Percentiles rank a stretch among this genome's conserved stretches.
Conservation (phyloP, 495 filamentous ascomycete genomes). For the Trichoderma reesei region DNA sequence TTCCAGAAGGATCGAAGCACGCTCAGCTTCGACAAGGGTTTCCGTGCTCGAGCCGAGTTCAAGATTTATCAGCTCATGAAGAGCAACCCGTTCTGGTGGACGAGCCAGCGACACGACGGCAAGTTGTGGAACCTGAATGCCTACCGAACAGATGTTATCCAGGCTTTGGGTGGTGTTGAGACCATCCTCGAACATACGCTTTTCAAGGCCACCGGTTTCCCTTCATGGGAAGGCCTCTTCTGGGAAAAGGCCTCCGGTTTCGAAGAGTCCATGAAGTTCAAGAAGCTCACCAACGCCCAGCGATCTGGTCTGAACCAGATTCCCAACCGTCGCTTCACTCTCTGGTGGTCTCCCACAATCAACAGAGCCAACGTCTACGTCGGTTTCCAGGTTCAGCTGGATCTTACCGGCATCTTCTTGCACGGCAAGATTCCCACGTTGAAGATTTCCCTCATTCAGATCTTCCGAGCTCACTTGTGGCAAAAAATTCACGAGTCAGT, state of each 20-base stretch:
- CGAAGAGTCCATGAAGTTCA: conserved; percentile 93
- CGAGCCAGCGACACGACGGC: conserved; percentile 92
- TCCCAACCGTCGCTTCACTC: conserved; percentile 96
- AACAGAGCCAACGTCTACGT: conserved; percentile 73
- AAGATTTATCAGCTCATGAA: conserved; percentile 99
- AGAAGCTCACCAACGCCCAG: conserved; percentile 98
- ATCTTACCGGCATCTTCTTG: conserved; percentile 98
- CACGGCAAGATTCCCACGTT: conserved; percentile 98
- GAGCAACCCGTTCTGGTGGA: conserved; percentile 99
- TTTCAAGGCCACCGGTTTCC: conserved; percentile 98
- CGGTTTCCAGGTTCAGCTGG: conserved; percentile 98
- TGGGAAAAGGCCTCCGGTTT: conserved; percentile 78
- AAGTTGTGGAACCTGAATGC: conserved; percentile 99
- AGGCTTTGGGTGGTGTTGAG: conserved; percentile 97
- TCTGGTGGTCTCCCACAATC: conserved; percentile 94
- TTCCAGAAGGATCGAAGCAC: conserved; percentile 99
- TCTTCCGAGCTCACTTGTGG: conserved; percentile 99
- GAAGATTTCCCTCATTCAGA: conserved; percentile 98
- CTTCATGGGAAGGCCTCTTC: conserved; percentile 97
- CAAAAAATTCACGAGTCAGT: conserved; percentile 99
- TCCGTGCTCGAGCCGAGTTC: conserved; percentile 92
- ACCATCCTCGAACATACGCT: conserved; percentile 97
- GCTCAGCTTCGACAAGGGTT: conserved; percentile 96
- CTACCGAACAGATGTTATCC: conserved; percentile 97
- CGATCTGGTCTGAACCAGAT: conserved; percentile 98